Conservation (phyloP, 2,329 filamentous ascomycete species). For the Cladorrhinum sp. region DNA sequence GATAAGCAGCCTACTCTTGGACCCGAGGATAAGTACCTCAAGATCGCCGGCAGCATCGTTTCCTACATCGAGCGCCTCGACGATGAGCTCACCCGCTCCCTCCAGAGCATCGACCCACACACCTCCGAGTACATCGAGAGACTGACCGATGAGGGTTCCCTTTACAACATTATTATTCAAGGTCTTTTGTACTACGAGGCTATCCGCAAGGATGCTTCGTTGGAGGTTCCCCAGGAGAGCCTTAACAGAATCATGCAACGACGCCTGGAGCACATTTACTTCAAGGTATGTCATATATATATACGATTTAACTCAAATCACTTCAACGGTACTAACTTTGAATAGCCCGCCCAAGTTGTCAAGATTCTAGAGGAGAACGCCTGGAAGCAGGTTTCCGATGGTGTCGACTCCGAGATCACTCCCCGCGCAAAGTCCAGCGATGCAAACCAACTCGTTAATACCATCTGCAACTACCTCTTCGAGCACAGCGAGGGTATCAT, state of each 20-base stretch:
- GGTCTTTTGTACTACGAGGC: conserved; percentile 84
- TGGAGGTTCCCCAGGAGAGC: conserved; percentile 78
- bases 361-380: conserved; percentile 91
- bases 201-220: conserved; percentile 65
- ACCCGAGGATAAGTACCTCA: conserved; percentile 75
- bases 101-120: conserved; percentile 96
- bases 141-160: conserved; percentile 79
- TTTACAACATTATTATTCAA: conserved; percentile 92
- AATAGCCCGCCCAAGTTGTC: conserved; percentile 79
- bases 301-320: neutral
- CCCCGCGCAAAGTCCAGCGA: conserved; percentile 67
- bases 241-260: conserved; percentile 92
- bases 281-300: conserved; percentile 63
- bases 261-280: conserved; percentile 95
- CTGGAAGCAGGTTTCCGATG: conserved; percentile 74
- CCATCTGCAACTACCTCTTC: conserved; percentile 94
- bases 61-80: conserved; percentile 94
- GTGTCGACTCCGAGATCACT: conserved; percentile 75
- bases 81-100: conserved; percentile 93
- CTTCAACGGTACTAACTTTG: conserved; percentile 25
- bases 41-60: conserved; percentile 88
- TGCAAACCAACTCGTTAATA: conserved; percentile 72
- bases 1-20: conserved; percentile 81
- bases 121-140: conserved; percentile 98
- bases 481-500: conserved; percentile 92